Percentiles rank a stretch among this genome's conserved stretches.
These are phyloP conservation scores for Starmerella powellii DNA, from an alignment of 805 yeast species.

Conservation along the genomic window DNA sequence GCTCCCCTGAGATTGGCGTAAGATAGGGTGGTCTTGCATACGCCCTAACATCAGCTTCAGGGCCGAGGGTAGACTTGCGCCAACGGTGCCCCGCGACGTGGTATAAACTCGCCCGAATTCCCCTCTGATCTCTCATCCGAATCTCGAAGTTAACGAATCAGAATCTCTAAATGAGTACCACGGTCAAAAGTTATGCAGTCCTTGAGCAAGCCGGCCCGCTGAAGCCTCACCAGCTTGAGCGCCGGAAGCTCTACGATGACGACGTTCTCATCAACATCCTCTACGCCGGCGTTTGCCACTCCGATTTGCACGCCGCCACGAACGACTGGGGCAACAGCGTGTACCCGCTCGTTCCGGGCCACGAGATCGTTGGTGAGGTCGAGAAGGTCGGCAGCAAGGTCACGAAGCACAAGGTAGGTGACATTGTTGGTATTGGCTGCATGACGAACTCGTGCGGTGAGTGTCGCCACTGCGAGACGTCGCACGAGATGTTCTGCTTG, in stretches of 20 bases:
- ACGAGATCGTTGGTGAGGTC: constrained; percentile 33
- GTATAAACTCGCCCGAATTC: too few relatives aligned
- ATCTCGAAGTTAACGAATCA: too few relatives aligned
- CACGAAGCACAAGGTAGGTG: constrained; percentile 43
- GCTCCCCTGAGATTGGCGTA: too few relatives aligned
- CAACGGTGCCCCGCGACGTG: too few relatives aligned
- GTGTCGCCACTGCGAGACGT: constrained; percentile 46
- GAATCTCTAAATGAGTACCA: constrained; percentile 13
- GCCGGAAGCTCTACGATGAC: constrained; percentile 19
- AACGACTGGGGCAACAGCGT: constrained; percentile 42
- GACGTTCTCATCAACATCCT: constrained; percentile 27
- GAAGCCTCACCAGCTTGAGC: constrained; percentile 12
- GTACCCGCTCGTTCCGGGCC: constrained; percentile 38
- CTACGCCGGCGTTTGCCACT: constrained; percentile 39
- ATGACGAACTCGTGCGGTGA: constrained; percentile 46
- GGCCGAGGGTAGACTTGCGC: too few relatives aligned
- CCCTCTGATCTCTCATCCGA: too few relatives aligned
- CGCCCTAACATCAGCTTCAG: too few relatives aligned
- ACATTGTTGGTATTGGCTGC: constrained; percentile 75
- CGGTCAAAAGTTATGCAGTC: constrained; percentile 15
- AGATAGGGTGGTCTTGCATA: too few relatives aligned
- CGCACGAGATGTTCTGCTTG: constrained; percentile 48
- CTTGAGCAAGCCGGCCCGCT: constrained; percentile 1
- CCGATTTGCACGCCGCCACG: constrained; percentile 41
- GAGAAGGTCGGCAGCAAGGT: constrained; percentile 45